Base-by-base conservation (phyloP, 805 yeast species). In the Schwanniomyces polymorphus region DNA sequence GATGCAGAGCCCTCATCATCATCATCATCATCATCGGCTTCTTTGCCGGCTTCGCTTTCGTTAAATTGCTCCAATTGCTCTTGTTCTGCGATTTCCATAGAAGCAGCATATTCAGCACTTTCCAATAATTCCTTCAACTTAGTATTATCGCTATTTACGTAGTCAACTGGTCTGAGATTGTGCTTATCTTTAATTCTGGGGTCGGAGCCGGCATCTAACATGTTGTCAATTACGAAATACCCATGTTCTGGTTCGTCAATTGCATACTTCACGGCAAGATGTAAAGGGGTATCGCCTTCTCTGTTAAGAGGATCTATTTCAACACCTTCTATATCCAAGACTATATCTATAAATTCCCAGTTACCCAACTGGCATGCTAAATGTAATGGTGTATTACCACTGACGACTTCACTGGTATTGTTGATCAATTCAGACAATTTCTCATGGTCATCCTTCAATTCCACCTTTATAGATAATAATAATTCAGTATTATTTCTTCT, bases 191-290 rank as follows among this genome's bases (percentile, higher is more conserved):
- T 55, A 34, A 68, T 59, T 42, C 70, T 74, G 2, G 95, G 88
- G 66, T 91, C 94, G 1, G 94, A 85, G 2, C 99, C 98, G 26
- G 95, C 96, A 58, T 91, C 97, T 35, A 94, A 72, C 51, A 94
- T 77, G 62, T 85, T 86, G 58, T 88, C 96, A 10, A 85, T 81
- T 28, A 91, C 74, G 55, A 84, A 88, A 21, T 76, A 70, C 0
- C 96, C 97, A 64, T 86, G 91, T 49, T 88, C 97, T 0, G 94
- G 88, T 60, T 92, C 97, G 23, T 82, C 84, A 40, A 74, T 72
- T 11, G 91, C 76, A 64, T 87, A 92, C 50, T 79, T 79, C 10
- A 85, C 96, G 5, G 97, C 95, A 51, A 80, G 70, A 66, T 92
- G 98, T 52, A 94, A 76, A 11, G 99, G 97, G 1, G 97, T 89